Conservation (phyloP, 176 grass and related monocot species). For the Bonia amplexicaulis region DNA sequence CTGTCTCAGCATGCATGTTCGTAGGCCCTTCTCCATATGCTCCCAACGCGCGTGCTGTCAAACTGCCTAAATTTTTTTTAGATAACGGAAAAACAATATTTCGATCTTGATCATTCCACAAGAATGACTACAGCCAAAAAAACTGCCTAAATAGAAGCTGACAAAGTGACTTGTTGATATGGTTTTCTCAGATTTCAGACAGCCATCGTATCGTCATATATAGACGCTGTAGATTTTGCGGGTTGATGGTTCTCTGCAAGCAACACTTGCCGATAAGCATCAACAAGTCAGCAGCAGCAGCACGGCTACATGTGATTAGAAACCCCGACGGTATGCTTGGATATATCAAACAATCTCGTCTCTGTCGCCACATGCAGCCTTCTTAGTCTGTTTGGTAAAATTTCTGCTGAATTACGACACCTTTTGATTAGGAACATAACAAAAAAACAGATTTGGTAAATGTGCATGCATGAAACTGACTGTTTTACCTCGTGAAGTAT, state of each 20-base stretch:
- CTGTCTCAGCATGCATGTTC: no score
- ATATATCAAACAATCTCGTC: not conserved
- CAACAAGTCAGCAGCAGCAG: not conserved
- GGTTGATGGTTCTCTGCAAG: conserved; percentile 21
- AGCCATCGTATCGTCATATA: not conserved
- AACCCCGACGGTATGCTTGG: not conserved
- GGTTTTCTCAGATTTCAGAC: not conserved
- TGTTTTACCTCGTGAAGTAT: conserved; percentile 30
- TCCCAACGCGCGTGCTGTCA: no score
- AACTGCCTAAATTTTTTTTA: no score
- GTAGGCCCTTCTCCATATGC: no score
- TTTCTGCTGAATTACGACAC: not conserved
- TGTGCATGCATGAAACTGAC: not conserved
- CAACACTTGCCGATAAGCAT: conserved; percentile 46
- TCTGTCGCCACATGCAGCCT: not conserved
- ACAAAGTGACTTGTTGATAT: not conserved
- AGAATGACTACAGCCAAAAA: no score
- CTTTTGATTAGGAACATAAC: conserved; percentile 8
- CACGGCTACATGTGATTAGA: not conserved
- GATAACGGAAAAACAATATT: no score
- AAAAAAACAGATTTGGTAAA: not conserved
- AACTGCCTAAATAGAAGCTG: conserved; percentile 6
- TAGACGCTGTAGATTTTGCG: no score
- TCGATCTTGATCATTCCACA: no score
- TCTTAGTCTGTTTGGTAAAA: conserved; percentile 5